Percentiles rank a stretch among this genome's conserved stretches.
These are phyloP conservation scores for Dichotomocladium elegans DNA, from an alignment of 371 early-diverging fungal genomes.

Conservation along the genomic window DNA sequence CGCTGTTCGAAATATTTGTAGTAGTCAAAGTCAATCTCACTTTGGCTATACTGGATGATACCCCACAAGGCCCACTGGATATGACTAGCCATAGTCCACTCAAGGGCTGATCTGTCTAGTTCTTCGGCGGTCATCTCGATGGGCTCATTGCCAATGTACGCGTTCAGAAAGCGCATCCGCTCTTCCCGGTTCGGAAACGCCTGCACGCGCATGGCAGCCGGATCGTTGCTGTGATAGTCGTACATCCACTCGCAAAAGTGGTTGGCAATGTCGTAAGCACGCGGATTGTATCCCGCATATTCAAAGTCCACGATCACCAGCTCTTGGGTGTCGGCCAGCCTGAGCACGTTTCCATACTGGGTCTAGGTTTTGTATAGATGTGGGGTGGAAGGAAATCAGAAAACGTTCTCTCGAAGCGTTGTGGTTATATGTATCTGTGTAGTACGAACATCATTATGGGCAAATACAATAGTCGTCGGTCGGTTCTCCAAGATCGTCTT, in stretches of 20 bases:
- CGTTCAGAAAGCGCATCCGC: slow-evolving; percentile 55
- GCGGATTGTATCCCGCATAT: slow-evolving; percentile 82
- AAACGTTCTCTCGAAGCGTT: too few relatives aligned
- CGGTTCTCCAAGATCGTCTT: slow-evolving; percentile 19
- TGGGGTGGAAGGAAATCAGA: too few relatives aligned
- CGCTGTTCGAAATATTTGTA: slow-evolving; percentile 67
- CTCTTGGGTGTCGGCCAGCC: slow-evolving; percentile 46
- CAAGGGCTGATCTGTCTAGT: slow-evolving; percentile 30
- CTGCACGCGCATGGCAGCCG: slow-evolving; percentile 44
- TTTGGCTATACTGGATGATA: slow-evolving; percentile 70
- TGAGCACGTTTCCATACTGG: slow-evolving; percentile 83
- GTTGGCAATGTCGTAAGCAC: slow-evolving; percentile 84
- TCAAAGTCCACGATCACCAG: slow-evolving; percentile 81
- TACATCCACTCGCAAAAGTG: slow-evolving; percentile 91
- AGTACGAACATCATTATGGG: slow-evolving; percentile 42
- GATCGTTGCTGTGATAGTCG: slow-evolving; percentile 62
- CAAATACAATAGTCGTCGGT: slow-evolving; percentile 63
- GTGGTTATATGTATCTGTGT: too few relatives aligned
- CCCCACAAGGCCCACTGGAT: slow-evolving; percentile 86
- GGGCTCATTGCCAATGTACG: slow-evolving; percentile 50
- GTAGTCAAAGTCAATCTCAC: slow-evolving; percentile 85
- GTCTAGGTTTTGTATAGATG: too few relatives aligned
- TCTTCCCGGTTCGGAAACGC: slow-evolving; percentile 59
- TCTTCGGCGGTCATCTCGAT: slow-evolving; percentile 6
- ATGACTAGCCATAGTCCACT: slow-evolving; percentile 65